Base-by-base conservation (phyloP, 176 grass and related monocot species). In the Dactylis glomerata region DNA sequence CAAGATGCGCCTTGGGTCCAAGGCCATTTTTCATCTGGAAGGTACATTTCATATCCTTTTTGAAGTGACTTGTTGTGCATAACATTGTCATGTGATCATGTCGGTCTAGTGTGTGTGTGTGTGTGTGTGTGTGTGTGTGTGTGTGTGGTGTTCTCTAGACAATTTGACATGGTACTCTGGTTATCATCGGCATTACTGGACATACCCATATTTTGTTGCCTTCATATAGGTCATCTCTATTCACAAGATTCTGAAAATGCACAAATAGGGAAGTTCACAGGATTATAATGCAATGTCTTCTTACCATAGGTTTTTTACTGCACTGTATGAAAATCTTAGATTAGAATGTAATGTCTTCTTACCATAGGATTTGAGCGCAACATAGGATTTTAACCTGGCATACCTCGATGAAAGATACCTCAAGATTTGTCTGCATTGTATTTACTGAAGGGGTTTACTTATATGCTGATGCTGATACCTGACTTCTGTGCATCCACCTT, bases 1-100 rank as follows among this genome's bases (percentile, higher is more conserved):
- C 89, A 96, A 95, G 86, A 99, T 94, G 96, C 91, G 93, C 40
- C 91, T 99, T 73, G 96, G 91, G 30, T 90, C 90, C 23, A 99
- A 99, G 77, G 76, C 93, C 61, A 99, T 99, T 86, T 96, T 99
- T 78, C 96, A 99, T 75, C 83, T 96, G 73, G 96, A 99, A 96
- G 96, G 93, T 96, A 90, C 68, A 37, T 77, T 28, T 67, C 13
- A 5, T 51, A 19, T 23, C 19, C 15, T 19, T 5, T 19, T 16
- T 42, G 13, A 61, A n/a, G 26, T 81, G 69, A 14, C 65, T 9
- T 28, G 8, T 31, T 82, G 65, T 54, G 69, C 34, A 34, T 33
- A 61, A 46, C 6, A 46, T 55, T 76, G 10, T 32, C 36, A 63
- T 65, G 65, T 55, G 67, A 6, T 32, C 36, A 63, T 65, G 65